A percentile compares a stretch with the other conserved stretches of the same genome.
phyloP scores from a whole-genome alignment of 305 asterid genomes.

The Rubia balearica region DNA sequence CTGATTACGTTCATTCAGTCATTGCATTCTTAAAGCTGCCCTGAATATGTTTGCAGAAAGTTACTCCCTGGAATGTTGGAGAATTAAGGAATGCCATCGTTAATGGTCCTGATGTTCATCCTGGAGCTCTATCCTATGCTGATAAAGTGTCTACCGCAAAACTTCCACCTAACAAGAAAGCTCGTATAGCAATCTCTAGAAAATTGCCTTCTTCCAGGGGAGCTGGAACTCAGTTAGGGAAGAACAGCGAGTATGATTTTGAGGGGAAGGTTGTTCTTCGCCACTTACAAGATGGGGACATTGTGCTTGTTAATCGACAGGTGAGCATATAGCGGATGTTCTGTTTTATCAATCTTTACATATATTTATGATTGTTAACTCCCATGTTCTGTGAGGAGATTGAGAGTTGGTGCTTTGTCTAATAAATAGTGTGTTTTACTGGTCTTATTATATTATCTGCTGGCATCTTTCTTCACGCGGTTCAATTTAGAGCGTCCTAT shows the following conservation, averaged over 20 bases:
- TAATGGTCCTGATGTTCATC: conserved; percentile 86
- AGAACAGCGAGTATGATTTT: conserved; percentile 53
- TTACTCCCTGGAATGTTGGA: conserved; percentile 90
- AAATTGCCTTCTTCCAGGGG: conserved; percentile 90
- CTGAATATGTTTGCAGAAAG: conserved; percentile 44
- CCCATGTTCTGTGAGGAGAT: neutral
- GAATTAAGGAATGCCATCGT: conserved; percentile 67
- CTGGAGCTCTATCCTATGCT: conserved; percentile 67
- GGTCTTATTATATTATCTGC: neutral
- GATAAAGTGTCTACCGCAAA: conserved; percentile 58
- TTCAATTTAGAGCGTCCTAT: neutral
- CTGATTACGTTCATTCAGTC: neutral
- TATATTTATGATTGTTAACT: neutral
- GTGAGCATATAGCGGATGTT: conserved; percentile 26
- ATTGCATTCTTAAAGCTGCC: neutral
- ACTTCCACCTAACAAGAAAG: conserved; percentile 36
- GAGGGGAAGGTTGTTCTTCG: conserved; percentile 84
- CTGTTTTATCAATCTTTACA: neutral
- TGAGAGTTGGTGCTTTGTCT: no score
- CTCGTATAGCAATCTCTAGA: conserved; percentile 63
- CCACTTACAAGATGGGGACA: conserved; percentile 95
- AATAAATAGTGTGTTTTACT: no score
- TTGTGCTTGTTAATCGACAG: conserved; percentile 97
- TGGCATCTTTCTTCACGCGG: neutral
- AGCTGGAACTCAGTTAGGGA: conserved; percentile 46